Percentiles rank a stretch among this genome's conserved stretches.
Conservation (phyloP, 169 alveolate species). For the Plasmodium coatneyi region DNA sequence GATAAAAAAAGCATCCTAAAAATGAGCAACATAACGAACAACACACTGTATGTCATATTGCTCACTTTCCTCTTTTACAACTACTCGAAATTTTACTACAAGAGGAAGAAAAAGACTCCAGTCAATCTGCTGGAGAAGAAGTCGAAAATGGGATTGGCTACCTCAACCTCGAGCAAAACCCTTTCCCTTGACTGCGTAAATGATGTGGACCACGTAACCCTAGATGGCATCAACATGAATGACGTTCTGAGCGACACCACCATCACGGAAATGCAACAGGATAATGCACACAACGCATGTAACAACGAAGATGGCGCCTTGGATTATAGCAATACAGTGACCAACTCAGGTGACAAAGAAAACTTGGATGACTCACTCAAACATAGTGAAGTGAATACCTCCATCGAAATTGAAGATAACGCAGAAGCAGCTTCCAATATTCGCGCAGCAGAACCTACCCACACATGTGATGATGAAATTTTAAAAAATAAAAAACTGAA, state of each 20-base stretch:
- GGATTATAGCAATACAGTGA: neutral
- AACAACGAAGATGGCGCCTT: neutral
- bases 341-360: neutral
- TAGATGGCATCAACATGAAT: conserved; percentile 1
- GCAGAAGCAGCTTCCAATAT: neutral
- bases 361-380: neutral
- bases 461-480: conserved; percentile 2
- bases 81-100: conserved; percentile 59
- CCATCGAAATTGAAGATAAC: neutral
- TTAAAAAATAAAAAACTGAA: conserved; percentile 1
- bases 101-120: conserved; percentile 17
- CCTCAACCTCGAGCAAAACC: neutral
- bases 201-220: neutral
- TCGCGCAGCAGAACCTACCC: neutral
- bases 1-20: conserved; percentile 60
- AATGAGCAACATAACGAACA: conserved; percentile 60
- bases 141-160: neutral
- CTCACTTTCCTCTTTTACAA: conserved; percentile 59
- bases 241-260: neutral
- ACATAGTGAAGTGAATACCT: neutral
- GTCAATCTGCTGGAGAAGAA: conserved; percentile 54
- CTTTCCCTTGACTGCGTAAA: neutral
- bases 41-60: conserved; percentile 22
- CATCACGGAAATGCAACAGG: neutral
- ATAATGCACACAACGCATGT: neutral